A percentile compares a stretch with the other conserved stretches of the same genome.
Evolutionary conservation across 2,329 filamentous ascomycete genomes (phyloP).

Genomic region (Pseudopithomyces chartarum): DNA sequence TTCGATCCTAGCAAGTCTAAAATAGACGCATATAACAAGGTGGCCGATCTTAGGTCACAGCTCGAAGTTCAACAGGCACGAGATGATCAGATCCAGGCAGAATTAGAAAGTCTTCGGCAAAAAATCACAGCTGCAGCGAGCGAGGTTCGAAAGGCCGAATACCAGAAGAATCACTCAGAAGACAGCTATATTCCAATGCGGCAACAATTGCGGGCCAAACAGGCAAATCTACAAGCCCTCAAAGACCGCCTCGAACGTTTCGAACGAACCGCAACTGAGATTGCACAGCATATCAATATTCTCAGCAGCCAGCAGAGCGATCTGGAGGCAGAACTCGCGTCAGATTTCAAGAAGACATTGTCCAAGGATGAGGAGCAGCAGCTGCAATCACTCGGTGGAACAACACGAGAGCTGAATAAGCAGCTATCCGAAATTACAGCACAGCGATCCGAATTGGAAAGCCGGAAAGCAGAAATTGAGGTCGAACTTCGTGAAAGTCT

Average conservation of each 20-base stretch:
- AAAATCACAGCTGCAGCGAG: conserved; percentile 86
- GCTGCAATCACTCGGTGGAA: conserved; percentile 71
- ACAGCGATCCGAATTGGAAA: conserved; percentile 76
- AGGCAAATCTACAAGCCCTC: conserved; percentile 74
- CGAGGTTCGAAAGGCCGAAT: conserved; percentile 80
- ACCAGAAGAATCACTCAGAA: conserved; percentile 76
- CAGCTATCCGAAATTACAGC: conserved; percentile 77
- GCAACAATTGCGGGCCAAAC: conserved; percentile 76
- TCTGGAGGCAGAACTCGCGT: conserved; percentile 78
- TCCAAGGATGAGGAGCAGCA: conserved; percentile 80
- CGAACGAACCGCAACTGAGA: conserved; percentile 65
- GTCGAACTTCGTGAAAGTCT: conserved; percentile 88
- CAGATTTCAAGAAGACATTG: conserved; percentile 91
- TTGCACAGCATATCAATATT: conserved; percentile 63
- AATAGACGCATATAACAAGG: conserved; percentile 78
- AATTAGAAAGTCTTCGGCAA: conserved; percentile 82
- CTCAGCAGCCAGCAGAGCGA: conserved; percentile 76
- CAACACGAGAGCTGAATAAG: conserved; percentile 74
- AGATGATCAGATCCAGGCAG: conserved; percentile 67
- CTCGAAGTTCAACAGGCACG: conserved; percentile 70
- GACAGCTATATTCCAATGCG: conserved; percentile 80
- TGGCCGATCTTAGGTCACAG: conserved; percentile 75
- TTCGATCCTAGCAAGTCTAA: conserved; percentile 86
- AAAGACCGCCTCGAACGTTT: conserved; percentile 76
- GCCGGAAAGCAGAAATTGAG: conserved; percentile 81